Base-by-base conservation (phyloP, 2,329 filamentous ascomycete genomes). In the Stemphylium vesicarium region DNA sequence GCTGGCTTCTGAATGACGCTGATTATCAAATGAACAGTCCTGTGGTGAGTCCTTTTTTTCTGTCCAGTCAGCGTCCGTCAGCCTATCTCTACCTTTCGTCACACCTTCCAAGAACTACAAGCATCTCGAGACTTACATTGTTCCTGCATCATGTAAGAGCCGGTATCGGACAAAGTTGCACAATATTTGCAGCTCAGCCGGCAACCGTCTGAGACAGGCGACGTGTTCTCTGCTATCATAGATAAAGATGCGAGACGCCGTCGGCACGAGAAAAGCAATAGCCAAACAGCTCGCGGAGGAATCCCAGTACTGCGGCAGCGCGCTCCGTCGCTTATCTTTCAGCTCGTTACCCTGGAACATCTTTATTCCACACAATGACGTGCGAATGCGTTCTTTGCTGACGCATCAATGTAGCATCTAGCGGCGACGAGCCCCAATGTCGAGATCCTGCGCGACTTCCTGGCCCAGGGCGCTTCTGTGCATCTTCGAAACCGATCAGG, bases 21-120 rank as follows among this genome's bases (percentile, higher is more conserved):
- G 91, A 95, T 76, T 94, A 94, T 71, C 89, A 89, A 16, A 90
- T 91, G 41, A 95, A 94, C 76, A 94, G 91, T 33, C 78, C 78
- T 35, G 65, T 80, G 65, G 78, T 79, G 71, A 76, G 77, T 78
- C 31, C 44, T 59, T 47, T 24, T 20, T 20, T 49, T 57, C 49
- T 52, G 53, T 64, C 55, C 57, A 61, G 54, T 70, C 64, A 65
- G 61, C 59, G 50, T 54, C 40, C 46, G 51, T 51, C 56, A 38
- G 41, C 56, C 64, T 69, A 70, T 71, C 64, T 64, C 29, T 50
- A 38, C 32, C 46, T 20, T 42, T 57, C 52, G 60, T 63, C 39
- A 53, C 55, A 63, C 51, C 41, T 62, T 53, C 54, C 59, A 44
- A 54, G 22, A 31, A 53, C 36, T 45, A 44, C 53, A 53, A 50